phyloP scores from a whole-genome alignment of 345 rosid species.

The Ricinus communis region DNA sequence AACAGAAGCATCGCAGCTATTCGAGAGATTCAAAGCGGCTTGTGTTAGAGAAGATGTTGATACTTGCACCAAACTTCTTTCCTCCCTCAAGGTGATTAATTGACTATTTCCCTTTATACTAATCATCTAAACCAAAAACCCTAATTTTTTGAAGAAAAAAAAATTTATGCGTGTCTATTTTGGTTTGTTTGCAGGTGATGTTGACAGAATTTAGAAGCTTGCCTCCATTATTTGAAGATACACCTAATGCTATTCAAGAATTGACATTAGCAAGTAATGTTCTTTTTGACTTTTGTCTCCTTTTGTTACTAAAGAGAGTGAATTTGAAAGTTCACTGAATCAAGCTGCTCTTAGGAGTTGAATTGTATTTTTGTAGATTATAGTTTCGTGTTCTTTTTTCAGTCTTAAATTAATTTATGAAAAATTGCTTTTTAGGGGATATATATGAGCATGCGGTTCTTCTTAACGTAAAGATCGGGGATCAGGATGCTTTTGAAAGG shows the following conservation, averaged over 20 bases:
- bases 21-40: slow-evolving; percentile 87
- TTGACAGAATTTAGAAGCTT: slow-evolving; percentile 74
- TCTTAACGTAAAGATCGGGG: slow-evolving; percentile 80
- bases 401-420: neutral
- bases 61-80: slow-evolving; percentile 51
- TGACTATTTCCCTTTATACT: no score
- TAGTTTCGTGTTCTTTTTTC: neutral
- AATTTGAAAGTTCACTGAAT: no score
- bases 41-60: slow-evolving; percentile 64
- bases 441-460: slow-evolving; percentile 90
- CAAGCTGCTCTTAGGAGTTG: neutral
- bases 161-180: no score
- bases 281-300: neutral
- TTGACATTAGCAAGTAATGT: slow-evolving; percentile 73
- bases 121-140: slow-evolving; percentile 20
- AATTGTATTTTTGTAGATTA: neutral
- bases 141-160: slow-evolving; percentile 32
- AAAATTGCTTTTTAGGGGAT: slow-evolving; percentile 86
- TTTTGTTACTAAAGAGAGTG: neutral
- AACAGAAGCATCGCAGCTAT: slow-evolving; percentile 75
- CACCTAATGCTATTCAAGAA: slow-evolving; percentile 65
- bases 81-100: slow-evolving; percentile 76
- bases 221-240: slow-evolving; percentile 80
- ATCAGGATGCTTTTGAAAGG: slow-evolving; percentile 95
- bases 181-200: slow-evolving; percentile 59